These are phyloP conservation scores for Pyracantha coccinea DNA, from an alignment of 331 rosid genomes.

Conservation along the genomic window DNA sequence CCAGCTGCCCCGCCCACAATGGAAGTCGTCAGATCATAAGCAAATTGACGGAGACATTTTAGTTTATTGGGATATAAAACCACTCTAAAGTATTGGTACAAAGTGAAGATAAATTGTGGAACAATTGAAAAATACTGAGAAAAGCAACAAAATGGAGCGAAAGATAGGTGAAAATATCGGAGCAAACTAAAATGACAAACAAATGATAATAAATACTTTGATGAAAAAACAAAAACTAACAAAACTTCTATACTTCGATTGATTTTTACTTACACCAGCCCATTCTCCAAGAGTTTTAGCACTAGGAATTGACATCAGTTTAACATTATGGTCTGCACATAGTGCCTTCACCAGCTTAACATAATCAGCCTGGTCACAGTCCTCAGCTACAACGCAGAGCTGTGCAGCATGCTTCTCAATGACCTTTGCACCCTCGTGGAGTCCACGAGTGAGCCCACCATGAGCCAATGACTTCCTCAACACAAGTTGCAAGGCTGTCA, in stretches of 20 bases:
- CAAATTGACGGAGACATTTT: background rate
- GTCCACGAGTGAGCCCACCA: slow-evolving; percentile 22
- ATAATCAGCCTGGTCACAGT: slow-evolving; percentile 24
- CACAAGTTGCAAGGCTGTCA: slow-evolving; percentile 25
- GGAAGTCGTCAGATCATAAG: background rate
- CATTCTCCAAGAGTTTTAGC: slow-evolving; percentile 33
- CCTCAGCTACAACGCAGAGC: slow-evolving; percentile 28
- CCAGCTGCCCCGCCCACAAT: background rate
- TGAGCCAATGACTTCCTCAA: slow-evolving; percentile 27
- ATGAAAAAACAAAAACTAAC: background rate
- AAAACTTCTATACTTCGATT: background rate
- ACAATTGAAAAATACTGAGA: background rate
- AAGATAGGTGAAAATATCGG: background rate
- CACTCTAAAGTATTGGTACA: background rate
- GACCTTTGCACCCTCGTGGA: slow-evolving; percentile 24
- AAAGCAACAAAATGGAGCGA: background rate
- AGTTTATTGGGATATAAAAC: background rate
- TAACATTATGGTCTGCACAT: slow-evolving; percentile 30
- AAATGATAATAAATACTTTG: no score
- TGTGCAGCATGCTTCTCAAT: slow-evolving; percentile 34
- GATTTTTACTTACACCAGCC: slow-evolving; percentile 43
- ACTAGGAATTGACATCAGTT: slow-evolving; percentile 23
- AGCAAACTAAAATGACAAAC: background rate
- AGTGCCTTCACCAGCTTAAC: slow-evolving; percentile 29
- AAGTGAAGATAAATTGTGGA: background rate